Base-by-base conservation (phyloP, 139 green algal species). In the Micractinium sp. region DNA sequence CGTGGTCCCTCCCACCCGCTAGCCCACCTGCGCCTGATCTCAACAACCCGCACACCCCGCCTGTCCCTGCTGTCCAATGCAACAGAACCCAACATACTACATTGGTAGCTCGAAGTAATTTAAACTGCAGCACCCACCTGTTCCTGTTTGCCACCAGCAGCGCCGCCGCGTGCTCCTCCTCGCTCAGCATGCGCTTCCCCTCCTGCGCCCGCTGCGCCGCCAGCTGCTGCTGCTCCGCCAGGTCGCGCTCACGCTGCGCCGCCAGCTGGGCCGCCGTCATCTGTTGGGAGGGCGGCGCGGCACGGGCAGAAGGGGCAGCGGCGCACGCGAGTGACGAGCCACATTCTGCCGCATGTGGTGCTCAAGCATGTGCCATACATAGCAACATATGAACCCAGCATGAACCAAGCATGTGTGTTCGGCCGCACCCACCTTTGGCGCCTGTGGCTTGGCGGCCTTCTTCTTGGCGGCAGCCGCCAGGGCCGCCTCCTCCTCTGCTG, bases 401-500 rank as follows among this genome's bases (percentile, higher is more conserved):
- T n/a, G n/a, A n/a, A n/a, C n/a, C n/a, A n/a, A n/a, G n/a, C n/a
- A n/a, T n/a, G n/a, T n/a, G n/a, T n/a, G n/a, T n/a, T n/a, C n/a
- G 73, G n/a, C n/a, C 9, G 5, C 27, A 18, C 76, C 13, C 56
- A 86, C 86, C 83, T 78, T 87, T 76, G 85, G 67, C 18, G 75
- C 71, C 16, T 63, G 63, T 22, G 93, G 89, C 79, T 94, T 91
- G 63, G 91, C 85, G 20, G 90, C 77, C 76, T 93, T 95, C 18
- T 92, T 89, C 56, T 94, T 94, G n/a, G 75, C 87, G 39, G 88
- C 81, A 0, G 63, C 80, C 35, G 80, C 87, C 81, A 96, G 23
- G 14, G 90, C 90, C 23, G 92, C 94, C 79, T 96, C 92, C 91
- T 97, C 95, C 79, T 93, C 91, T 20, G 94, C 94, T 61, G 90